A percentile compares a stretch with the other conserved stretches of the same genome.
phyloP scores from a whole-genome alignment of 2,329 filamentous ascomycete species.

The Fusarium pilosicola region DNA sequence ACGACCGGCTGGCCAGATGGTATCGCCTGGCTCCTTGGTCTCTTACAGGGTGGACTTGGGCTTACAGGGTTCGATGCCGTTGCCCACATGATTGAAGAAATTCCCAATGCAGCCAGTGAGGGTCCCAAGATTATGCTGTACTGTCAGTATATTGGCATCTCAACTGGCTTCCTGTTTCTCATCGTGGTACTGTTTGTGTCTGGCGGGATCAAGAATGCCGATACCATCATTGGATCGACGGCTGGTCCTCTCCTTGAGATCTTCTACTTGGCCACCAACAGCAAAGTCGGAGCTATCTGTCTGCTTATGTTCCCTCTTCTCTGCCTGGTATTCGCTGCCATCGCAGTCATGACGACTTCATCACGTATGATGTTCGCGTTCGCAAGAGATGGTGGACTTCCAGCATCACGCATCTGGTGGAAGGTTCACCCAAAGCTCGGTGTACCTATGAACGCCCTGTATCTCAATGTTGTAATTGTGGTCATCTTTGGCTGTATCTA shows the following conservation, averaged over 20 bases:
- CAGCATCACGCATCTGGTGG: slow-evolving; percentile 68
- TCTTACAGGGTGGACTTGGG: slow-evolving; percentile 48
- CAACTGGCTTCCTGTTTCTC: slow-evolving; percentile 71
- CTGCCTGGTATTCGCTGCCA: slow-evolving; percentile 72
- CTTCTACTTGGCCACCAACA: slow-evolving; percentile 70
- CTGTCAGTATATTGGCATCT: slow-evolving; percentile 70
- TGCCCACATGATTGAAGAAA: slow-evolving; percentile 51
- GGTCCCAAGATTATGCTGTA: slow-evolving; percentile 56
- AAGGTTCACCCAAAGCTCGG: slow-evolving; percentile 68
- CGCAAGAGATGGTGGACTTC: slow-evolving; percentile 71
- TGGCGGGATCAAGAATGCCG: slow-evolving; percentile 60
- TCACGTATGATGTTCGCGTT: slow-evolving; percentile 76
- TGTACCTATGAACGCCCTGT: slow-evolving; percentile 73
- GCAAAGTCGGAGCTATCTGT: slow-evolving; percentile 68
- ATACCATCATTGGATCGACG: slow-evolving; percentile 59
- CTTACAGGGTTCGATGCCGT: slow-evolving; percentile 50
- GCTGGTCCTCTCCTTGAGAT: slow-evolving; percentile 71
- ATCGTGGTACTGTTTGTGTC: slow-evolving; percentile 72
- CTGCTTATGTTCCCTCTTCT: slow-evolving; percentile 74
- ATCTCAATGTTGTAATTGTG: slow-evolving; percentile 68
- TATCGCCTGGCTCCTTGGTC: slow-evolving; percentile 48
- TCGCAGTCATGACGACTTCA: slow-evolving; percentile 72
- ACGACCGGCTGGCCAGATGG: slow-evolving; percentile 49
- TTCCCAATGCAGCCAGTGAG: slow-evolving; percentile 45
- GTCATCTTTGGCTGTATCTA: slow-evolving; percentile 77